Evolutionary conservation across 2,329 filamentous ascomycete genomes (phyloP), one percentile per base, ranked within the genome.

Genomic region (Colletotrichum orchidophilum): DNA sequence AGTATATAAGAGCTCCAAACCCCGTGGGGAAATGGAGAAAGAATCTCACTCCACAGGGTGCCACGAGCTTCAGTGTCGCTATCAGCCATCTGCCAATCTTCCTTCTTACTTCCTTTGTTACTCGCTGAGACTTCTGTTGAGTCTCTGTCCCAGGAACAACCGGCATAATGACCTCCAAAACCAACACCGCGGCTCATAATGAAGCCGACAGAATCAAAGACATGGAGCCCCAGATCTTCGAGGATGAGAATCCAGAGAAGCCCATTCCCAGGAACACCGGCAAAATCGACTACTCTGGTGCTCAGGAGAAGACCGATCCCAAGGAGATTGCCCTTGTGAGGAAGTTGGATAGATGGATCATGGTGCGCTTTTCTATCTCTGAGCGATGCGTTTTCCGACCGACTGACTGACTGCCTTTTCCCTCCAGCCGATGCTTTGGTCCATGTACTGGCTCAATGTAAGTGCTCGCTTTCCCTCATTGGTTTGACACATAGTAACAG

Each of bases 321-420:
- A 80, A 75, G 49, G 81, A 83, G 63, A 83, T 83, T 63, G 79
- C 78, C 2, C 76, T 83, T n/a, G 81, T 83, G 39, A 79, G 77
- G 70, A 83, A 83, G 73, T 75, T 83, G 2, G 82, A 83, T 73
- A 65, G 77, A 64, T 81, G 79, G 75, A 83, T 83, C 59, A 82
- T 83, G 78, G 78, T 78, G 58, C 8, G 2, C 0, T 3, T 7
- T 6, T 7, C 12, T 18, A 15, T n/a, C 35, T 49, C 18, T 35
- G 15, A 3, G 6, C 3, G 27, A 3, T 15, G n/a, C 13, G 8
- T 26, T 5, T 5, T 52, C n/a, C 12, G 27, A 11, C 9, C n/a
- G 31, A 3, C 4, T 3, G 7, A 52, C 66, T 66, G 12, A 73
- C n/a, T 39, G 18, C 6, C 1, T 27, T n/a, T n/a, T n/a, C 2